Base-by-base conservation (phyloP, 2,329 filamentous ascomycete species). In the Sporothrix euskadiensis region DNA sequence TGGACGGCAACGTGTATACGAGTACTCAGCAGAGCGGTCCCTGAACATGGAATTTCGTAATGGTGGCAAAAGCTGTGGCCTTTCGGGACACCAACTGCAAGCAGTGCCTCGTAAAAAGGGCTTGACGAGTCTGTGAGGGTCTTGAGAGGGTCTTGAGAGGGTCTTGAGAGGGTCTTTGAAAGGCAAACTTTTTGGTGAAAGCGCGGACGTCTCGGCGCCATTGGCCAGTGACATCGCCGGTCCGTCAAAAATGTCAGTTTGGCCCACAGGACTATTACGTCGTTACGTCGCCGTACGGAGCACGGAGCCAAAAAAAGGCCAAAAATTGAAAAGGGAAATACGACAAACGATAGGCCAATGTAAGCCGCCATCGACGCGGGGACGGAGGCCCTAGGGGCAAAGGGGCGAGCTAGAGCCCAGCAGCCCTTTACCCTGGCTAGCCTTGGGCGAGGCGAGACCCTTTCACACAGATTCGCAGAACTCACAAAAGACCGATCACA, bases 311-410 rank as follows among this genome's bases (percentile, higher is more conserved):
- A 10, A 19, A 65, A 35, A 7, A n/a, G n/a, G 3, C 7, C 7
- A 3, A 19, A 35, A 14, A n/a, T 39, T 19, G 56, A 19, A 44
- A 12, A 44, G 10, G 9, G 14, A 49, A 19, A 49, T 9, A 12
- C 10, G 41, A 47, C 14, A 14, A 12, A 47, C 41, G 9, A 47
- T 10, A 41, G 10, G 39, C 3, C 10, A 16, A 32, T 4, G 19
- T 39, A 9, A 30, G 9, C 16, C 2, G 12, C 32, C 30, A 8
- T 14, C 57, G 32, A 63, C 57, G 32, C 57, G 57, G 57, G 35
- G 57, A 63, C 57, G 57, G 57, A 63, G 57, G 35, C 57, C 19
- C 57, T 32, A 63, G 57, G 19, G 57, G 57, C 57, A 61, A 61
- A 61, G 32, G 19, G 52, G 52, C n/a, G 19, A 54, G 6, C 41